phyloP scores from a whole-genome alignment of 1,139 yeast genomes.

The Pichia sp. region DNA sequence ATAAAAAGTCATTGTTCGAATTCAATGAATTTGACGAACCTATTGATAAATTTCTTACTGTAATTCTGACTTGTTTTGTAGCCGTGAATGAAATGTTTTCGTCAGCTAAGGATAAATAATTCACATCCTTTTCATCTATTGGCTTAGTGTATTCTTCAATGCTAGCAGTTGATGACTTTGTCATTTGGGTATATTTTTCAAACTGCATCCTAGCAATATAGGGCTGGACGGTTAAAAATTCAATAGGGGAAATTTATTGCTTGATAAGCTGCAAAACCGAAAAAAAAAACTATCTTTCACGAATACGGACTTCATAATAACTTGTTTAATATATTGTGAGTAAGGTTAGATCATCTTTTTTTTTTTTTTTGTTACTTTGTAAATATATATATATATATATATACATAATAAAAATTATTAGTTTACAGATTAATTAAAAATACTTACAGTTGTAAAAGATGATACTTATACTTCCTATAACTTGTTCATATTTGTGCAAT shows the following conservation, averaged over 20 bases:
- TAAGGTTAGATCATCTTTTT: too few relatives aligned
- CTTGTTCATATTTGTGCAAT: neutral
- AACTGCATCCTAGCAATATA: neutral
- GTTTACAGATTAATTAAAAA: neutral
- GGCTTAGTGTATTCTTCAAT: neutral
- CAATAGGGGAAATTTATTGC: neutral
- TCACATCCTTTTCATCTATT: neutral
- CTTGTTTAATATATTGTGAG: too few relatives aligned
- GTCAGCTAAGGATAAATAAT: slow-evolving; percentile 2
- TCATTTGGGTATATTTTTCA: neutral
- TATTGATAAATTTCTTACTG: slow-evolving; percentile 18
- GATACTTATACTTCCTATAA: too few relatives aligned
- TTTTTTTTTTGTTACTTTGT: too few relatives aligned
- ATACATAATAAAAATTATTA: too few relatives aligned
- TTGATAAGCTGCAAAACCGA: too few relatives aligned
- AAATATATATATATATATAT: too few relatives aligned
- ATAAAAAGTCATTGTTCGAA: neutral
- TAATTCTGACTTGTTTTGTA: slow-evolving; percentile 16
- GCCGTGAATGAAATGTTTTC: slow-evolving; percentile 19
- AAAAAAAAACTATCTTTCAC: too few relatives aligned
- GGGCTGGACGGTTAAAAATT: neutral
- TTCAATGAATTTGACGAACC: slow-evolving; percentile 8
- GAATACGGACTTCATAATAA: too few relatives aligned
- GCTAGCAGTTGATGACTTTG: neutral
- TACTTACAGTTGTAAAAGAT: neutral